phyloP scores from a whole-genome alignment of 495 filamentous ascomycete genomes.

The Daldinia vernicosa region DNA sequence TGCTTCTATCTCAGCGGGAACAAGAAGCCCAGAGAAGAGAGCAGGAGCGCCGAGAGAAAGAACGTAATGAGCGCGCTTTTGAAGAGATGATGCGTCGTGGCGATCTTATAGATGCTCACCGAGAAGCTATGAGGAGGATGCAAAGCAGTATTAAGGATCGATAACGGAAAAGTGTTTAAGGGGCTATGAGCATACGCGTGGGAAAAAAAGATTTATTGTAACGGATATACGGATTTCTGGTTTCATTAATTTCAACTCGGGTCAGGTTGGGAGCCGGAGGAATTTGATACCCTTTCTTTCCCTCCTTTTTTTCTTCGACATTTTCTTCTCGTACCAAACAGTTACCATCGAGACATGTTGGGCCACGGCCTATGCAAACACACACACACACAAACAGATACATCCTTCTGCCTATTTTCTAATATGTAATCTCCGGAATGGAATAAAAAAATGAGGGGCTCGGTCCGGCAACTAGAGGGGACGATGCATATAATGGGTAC shows the following conservation, averaged over 20 bases:
- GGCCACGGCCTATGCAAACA: background rate
- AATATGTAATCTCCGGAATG: slow-evolving; percentile 31
- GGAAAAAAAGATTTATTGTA: slow-evolving; percentile 10
- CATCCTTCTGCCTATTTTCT: slow-evolving; percentile 29
- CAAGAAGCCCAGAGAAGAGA: slow-evolving; percentile 57
- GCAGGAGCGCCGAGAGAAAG: slow-evolving; percentile 54
- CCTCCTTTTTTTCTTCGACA: slow-evolving; percentile 16
- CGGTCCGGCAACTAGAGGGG: slow-evolving; percentile 9
- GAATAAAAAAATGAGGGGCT: slow-evolving; percentile 4
- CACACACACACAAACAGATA: slow-evolving; percentile 1
- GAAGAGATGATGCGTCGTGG: slow-evolving; percentile 81
- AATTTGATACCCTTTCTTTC: slow-evolving; percentile 43
- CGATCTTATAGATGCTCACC: slow-evolving; percentile 78
- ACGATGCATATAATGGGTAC: slow-evolving; percentile 30
- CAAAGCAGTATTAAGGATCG: slow-evolving; percentile 72
- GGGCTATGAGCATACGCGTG: slow-evolving; percentile 13
- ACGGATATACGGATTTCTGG: slow-evolving; percentile 20
- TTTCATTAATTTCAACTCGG: background rate
- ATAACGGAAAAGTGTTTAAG: slow-evolving; percentile 20
- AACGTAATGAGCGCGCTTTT: slow-evolving; percentile 62
- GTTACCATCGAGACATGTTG: background rate
- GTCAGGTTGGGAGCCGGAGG: slow-evolving; percentile 13
- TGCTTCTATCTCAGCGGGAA: slow-evolving; percentile 56
- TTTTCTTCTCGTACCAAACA: slow-evolving; percentile 1
- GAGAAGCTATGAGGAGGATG: slow-evolving; percentile 83